These are phyloP conservation scores for Climacium dendroides DNA, from an alignment of 225 moss, liverwort and hornwort genomes.

Conservation along the genomic window DNA sequence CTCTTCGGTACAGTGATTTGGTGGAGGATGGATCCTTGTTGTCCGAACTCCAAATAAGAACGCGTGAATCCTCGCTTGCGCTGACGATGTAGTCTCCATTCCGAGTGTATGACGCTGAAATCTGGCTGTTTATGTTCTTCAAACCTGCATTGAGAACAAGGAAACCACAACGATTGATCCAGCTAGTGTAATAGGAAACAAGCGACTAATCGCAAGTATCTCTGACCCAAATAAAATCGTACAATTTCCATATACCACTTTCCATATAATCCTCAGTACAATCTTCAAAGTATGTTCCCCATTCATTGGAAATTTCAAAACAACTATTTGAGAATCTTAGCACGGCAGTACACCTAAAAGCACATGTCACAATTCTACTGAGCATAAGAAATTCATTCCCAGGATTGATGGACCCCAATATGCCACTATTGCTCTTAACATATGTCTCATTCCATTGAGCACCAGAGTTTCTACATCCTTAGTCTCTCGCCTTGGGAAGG, in stretches of 20 bases:
- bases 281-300: background rate
- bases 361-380: background rate
- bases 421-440: background rate
- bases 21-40: slow-evolving; percentile 30
- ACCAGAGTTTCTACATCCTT: background rate
- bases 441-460: background rate
- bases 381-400: background rate
- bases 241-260: background rate
- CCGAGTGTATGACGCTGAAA: slow-evolving; percentile 72
- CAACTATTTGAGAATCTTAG: background rate
- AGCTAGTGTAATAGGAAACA: background rate
- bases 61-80: slow-evolving; percentile 91
- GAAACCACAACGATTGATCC: background rate
- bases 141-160: slow-evolving; percentile 39
- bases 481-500: background rate
- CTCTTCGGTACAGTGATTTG: slow-evolving; percentile 54
- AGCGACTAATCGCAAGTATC: background rate
- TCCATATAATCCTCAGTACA: background rate
- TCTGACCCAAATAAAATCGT: background rate
- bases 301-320: background rate
- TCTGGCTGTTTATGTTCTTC: slow-evolving; percentile 71
- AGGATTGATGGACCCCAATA: background rate
- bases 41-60: slow-evolving; percentile 75
- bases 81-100: slow-evolving; percentile 83
- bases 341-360: background rate